Conservation (phyloP, 345 rosid species). For the Moricandia moricandioides region DNA sequence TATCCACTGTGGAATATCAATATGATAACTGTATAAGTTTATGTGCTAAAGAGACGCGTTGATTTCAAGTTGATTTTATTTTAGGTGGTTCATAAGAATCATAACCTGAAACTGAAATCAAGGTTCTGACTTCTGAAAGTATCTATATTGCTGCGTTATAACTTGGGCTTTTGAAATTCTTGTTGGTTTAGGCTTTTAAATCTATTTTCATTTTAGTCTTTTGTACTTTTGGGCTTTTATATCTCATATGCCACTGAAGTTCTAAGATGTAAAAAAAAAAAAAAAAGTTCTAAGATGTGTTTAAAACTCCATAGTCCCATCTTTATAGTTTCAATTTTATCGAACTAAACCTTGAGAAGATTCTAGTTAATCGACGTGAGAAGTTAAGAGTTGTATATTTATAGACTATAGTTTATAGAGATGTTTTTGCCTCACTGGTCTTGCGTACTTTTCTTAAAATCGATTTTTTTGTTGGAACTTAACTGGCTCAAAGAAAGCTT, state of each 20-base stretch:
- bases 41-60: background rate
- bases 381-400: background rate
- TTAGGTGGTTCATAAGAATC: background rate
- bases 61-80: background rate
- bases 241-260: background rate
- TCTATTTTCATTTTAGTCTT: too few species aligned
- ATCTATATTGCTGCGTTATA: background rate
- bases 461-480: background rate
- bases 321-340: background rate
- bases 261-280: too few species aligned
- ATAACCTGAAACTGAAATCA: background rate
- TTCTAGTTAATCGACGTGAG: background rate
- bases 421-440: background rate
- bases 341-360: background rate
- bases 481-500: background rate
- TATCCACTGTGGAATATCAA: background rate
- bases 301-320: background rate
- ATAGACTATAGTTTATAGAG: background rate
- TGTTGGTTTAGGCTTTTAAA: background rate
- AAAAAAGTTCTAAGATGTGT: background rate
- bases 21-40: background rate
- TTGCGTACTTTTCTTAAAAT: background rate
- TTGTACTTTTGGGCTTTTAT: background rate
- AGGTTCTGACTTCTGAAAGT: background rate
- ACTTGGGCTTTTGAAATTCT: background rate